Base-by-base conservation (phyloP, 495 filamentous ascomycete species). In the Astrothelium macrocarpum region DNA sequence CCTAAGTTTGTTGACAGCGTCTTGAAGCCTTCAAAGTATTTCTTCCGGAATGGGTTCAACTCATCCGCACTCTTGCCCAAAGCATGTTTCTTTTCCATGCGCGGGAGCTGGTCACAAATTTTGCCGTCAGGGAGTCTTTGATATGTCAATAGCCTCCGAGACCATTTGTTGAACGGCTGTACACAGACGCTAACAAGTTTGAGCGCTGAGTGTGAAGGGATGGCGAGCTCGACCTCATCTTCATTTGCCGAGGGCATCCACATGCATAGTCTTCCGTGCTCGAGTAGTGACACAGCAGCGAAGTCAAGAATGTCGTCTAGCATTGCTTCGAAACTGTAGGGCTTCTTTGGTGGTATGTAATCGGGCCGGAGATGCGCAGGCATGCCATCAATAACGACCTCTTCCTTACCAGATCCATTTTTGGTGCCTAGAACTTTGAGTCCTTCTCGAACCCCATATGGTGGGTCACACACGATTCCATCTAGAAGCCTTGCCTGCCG, bases 161-260 rank as follows among this genome's bases (percentile, higher is more conserved):
- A 90, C 93, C 91, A 99, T 73, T 89, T 92, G 68, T 87, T 89
- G 66, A 99, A 99, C 2, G 80, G 72, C 72, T 98, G 94, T 39
- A 88, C 85, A 69, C 90, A 95, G 32, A 92, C 84, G 60, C 80
- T 84, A 32, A 91, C 78, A n/a, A 94, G 72, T 71, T 90, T 82
- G 26, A 99, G 72, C 56, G 84, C 83, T 4, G 87, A 86, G 72
- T 97, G 90, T 60, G 78, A 82, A 1, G 94, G 94, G 18, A 95
- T 81, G 0, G 82, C 78, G 9, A 96, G 81, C 68, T 91, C 88
- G 11, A 82, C 78, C 53, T 82, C 78, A 60, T 82, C 82, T 60
- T 94, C 90, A 71, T 90, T 93, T 0, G 90, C 85, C 1, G 91
- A 95, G 0, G 94, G 94, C 91, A 97, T 97, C 94, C 94, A 99